Percentiles rank a stretch among this genome's conserved stretches.
These are phyloP conservation scores for Colletotrichum sp. DNA, from an alignment of 2,329 filamentous ascomycete species.

Conservation along the genomic window DNA sequence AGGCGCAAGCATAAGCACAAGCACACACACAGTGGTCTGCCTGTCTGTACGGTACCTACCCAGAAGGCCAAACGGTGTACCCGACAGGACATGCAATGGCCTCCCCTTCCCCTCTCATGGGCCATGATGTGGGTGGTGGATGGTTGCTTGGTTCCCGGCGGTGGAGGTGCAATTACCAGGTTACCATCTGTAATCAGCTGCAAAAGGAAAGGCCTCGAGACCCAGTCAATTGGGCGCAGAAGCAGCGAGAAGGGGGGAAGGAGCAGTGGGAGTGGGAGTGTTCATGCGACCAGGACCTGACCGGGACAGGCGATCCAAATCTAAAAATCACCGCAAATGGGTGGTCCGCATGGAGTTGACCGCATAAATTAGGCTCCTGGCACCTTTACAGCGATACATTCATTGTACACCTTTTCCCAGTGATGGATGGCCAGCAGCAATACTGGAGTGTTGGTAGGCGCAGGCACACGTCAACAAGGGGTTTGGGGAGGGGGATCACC, in stretches of 20 bases:
- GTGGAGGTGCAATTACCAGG: slow-evolving; percentile 22
- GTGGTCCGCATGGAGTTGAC: slow-evolving; percentile 7
- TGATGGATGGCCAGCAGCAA: not conserved
- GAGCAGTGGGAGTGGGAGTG: not conserved
- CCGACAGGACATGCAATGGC: not conserved
- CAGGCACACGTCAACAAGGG: not conserved
- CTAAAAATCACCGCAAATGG: slow-evolving; percentile 8
- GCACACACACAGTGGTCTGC: not conserved
- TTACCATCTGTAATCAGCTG: slow-evolving; percentile 22
- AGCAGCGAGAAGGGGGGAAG: not conserved
- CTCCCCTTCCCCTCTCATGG: not conserved
- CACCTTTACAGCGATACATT: not conserved
- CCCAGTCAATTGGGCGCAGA: slow-evolving; percentile 20
- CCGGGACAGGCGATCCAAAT: slow-evolving; percentile 23
- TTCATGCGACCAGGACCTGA: slow-evolving; percentile 21
- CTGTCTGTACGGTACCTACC: not conserved
- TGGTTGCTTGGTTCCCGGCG: not conserved
- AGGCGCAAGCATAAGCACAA: not conserved
- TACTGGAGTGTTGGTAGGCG: not conserved
- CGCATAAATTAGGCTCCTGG: slow-evolving; percentile 18
- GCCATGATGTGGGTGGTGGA: not conserved
- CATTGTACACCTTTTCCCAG: not conserved
- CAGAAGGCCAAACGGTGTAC: slow-evolving; percentile 8
- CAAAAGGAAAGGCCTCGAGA: slow-evolving; percentile 13
- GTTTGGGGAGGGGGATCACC: not conserved